A percentile compares a stretch with the other conserved stretches of the same genome.
These are phyloP conservation scores for Neocallimastix lanati DNA, from an alignment of 192 early-diverging fungal genomes.

Conservation along the genomic window DNA sequence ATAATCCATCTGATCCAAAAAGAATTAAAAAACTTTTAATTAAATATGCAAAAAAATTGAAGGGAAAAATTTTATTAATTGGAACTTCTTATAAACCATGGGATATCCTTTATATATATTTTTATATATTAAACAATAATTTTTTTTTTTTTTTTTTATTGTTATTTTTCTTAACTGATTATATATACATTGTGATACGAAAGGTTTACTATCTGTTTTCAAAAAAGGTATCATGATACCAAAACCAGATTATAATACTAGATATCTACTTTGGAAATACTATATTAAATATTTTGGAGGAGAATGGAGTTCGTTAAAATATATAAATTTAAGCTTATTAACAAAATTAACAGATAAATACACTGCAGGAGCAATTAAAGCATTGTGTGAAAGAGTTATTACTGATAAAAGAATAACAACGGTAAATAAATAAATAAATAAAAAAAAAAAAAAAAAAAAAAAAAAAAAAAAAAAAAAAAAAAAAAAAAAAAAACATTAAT, in stretches of 20 bases:
- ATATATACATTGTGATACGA: not conserved
- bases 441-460: too few species aligned
- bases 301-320: not conserved
- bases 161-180: not conserved
- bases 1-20: slow-evolving; percentile 39
- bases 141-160: too few species aligned
- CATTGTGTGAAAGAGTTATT: not conserved
- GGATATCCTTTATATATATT: slow-evolving; percentile 9
- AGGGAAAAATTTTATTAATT: slow-evolving; percentile 28
- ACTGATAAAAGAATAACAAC: not conserved
- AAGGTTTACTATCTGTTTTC: not conserved
- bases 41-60: slow-evolving; percentile 29
- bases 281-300: not conserved
- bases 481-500: too few species aligned
- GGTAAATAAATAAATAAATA: too few species aligned
- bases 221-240: not conserved
- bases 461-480: too few species aligned
- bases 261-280: not conserved
- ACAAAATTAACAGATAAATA: not conserved
- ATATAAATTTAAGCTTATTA: not conserved
- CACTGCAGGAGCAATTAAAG: not conserved
- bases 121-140: not conserved
- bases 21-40: slow-evolving; percentile 39
- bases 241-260: not conserved
- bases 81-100: slow-evolving; percentile 33